phyloP scores from a whole-genome alignment of 2,329 filamentous ascomycete genomes.

The Diaporthe amygdali region DNA sequence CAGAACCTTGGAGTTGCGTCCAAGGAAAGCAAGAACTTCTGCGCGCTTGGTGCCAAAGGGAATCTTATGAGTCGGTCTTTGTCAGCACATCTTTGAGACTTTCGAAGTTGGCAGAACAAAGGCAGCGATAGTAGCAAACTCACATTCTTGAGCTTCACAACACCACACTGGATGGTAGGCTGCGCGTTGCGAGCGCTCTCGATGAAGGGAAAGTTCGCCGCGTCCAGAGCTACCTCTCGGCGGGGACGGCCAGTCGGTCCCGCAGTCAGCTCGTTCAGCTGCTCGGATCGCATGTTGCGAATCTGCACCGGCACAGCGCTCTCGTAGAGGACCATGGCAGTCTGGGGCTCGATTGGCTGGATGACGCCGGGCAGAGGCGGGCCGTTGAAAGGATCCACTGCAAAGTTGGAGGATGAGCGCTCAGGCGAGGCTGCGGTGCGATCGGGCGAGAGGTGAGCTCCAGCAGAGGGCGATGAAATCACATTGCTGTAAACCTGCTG shows the following conservation, averaged over 20 bases:
- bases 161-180: slow-evolving; percentile 41
- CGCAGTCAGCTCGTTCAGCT: slow-evolving; percentile 43
- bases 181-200: slow-evolving; percentile 41
- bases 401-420: background rate
- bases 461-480: background rate
- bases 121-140: slow-evolving; percentile 32
- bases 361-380: slow-evolving; percentile 15
- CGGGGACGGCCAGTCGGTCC: slow-evolving; percentile 40
- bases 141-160: slow-evolving; percentile 57
- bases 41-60: slow-evolving; percentile 58
- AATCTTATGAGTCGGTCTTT: slow-evolving; percentile 47
- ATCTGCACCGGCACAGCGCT: slow-evolving; percentile 27
- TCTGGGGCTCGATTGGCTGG: slow-evolving; percentile 20
- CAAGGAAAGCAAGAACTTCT: slow-evolving; percentile 64
- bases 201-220: slow-evolving; percentile 52
- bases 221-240: slow-evolving; percentile 40
- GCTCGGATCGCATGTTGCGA: slow-evolving; percentile 38
- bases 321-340: slow-evolving; percentile 4
- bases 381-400: slow-evolving; percentile 22
- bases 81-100: background rate
- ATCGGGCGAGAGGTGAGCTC: background rate
- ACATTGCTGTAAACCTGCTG: slow-evolving; percentile 8
- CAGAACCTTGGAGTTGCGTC: slow-evolving; percentile 60
- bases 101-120: background rate
- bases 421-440: background rate